Base-by-base conservation (phyloP, 2,329 filamentous ascomycete species). In the Colletotrichum abscissum region DNA sequence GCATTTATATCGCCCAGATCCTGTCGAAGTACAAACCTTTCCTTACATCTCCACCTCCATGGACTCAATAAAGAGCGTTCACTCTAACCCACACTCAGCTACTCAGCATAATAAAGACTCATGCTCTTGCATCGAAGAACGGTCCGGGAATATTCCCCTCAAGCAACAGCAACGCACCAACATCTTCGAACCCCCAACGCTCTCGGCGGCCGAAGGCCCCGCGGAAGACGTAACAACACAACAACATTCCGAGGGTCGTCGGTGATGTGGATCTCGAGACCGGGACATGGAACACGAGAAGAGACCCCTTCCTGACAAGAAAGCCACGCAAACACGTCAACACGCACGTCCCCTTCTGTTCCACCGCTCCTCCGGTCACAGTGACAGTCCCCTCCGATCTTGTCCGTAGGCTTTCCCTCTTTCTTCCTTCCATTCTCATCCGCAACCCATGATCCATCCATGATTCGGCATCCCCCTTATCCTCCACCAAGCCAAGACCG, bases 401-500 rank as follows among this genome's bases (percentile, higher is more conserved):
- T 30, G 33, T 56, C 30, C 9, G 33, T 38, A n/a, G 33, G 42
- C 60, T n/a, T 49, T 19, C 42, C 9, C 0, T 46, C 28, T 30
- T 8, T 8, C n/a, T 35, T 38, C 12, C 1, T 35, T 38, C 4
- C 1, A n/a, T n/a, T 9, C 22, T 9, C 8, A n/a, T 22, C 62
- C 33, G 8, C 11, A 8, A 3, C 8, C 8, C 7, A 54, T 52
- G 28, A 35, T 26, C 30, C 35, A n/a, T 19, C n/a, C 33, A 12
- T 35, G 19, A 52, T 26, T 42, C 19, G 38, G 38, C 12, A 26
- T 26, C 62, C 22, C 24, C 52, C 12, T 9, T 14, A 57, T 42
- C 52, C 26, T 35, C 69, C 30, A 38, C 38, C 58, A 59, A 59
- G 69, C 69, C 69, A 69, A 69, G 52, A 26, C 58, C 33, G 42